These are phyloP conservation scores for Didymosphaeria variabile DNA, from an alignment of 2,329 filamentous ascomycete species.

Conservation along the genomic window DNA sequence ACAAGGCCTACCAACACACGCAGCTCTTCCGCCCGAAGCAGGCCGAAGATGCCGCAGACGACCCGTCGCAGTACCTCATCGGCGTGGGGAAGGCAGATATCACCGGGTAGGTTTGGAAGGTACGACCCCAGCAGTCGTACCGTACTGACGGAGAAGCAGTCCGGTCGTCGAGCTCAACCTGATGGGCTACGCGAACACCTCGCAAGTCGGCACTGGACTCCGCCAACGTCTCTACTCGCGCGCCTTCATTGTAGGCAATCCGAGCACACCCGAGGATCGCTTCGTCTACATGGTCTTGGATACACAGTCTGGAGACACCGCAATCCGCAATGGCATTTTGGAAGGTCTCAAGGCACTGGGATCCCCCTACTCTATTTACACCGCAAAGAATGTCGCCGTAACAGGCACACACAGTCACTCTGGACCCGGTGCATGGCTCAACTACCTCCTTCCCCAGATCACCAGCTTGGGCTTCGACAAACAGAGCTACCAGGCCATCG, in stretches of 20 bases:
- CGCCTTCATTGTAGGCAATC: slow-evolving; percentile 84
- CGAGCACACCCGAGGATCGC: slow-evolving; percentile 71
- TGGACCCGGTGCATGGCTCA: slow-evolving; percentile 91
- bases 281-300: slow-evolving; percentile 91
- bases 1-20: slow-evolving; percentile 34
- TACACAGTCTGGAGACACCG: slow-evolving; percentile 87
- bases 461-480: slow-evolving; percentile 86
- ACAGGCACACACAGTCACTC: slow-evolving; percentile 94
- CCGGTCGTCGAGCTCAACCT: slow-evolving; percentile 91
- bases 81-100: slow-evolving; percentile 78
- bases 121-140: not conserved
- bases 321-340: slow-evolving; percentile 85
- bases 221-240: slow-evolving; percentile 89
- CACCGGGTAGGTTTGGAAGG: slow-evolving; percentile 64
- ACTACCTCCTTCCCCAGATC: slow-evolving; percentile 92
- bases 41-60: slow-evolving; percentile 35
- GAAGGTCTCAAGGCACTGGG: slow-evolving; percentile 76
- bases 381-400: slow-evolving; percentile 82
- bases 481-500: slow-evolving; percentile 88
- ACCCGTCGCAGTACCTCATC: slow-evolving; percentile 65
- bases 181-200: slow-evolving; percentile 89
- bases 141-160: slow-evolving; percentile 51
- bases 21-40: slow-evolving; percentile 40
- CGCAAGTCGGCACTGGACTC: slow-evolving; percentile 82
- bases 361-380: slow-evolving; percentile 76